phyloP scores from a whole-genome alignment of 371 early-diverging fungal genomes.

The Mortierella polycephala region DNA sequence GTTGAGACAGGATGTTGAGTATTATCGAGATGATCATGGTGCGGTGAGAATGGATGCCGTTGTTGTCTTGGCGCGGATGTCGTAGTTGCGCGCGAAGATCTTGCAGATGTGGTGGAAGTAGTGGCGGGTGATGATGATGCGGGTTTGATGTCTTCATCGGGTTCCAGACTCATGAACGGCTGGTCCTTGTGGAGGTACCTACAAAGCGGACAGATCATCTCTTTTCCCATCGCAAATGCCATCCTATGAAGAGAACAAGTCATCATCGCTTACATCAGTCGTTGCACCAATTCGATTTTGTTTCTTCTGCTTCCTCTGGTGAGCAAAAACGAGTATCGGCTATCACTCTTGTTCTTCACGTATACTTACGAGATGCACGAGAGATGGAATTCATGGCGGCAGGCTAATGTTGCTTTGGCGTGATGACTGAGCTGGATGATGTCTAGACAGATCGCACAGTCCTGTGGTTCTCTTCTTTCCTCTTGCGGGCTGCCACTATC shows the following conservation, averaged over 20 bases:
- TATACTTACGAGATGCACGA: slow-evolving; percentile 48
- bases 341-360: background rate
- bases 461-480: background rate
- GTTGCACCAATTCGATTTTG: background rate
- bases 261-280: too few relatives aligned
- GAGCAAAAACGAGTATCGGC: background rate
- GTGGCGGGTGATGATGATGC: background rate
- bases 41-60: slow-evolving; percentile 9
- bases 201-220: slow-evolving; percentile 47
- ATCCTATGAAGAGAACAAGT: slow-evolving; percentile 17
- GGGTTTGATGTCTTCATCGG: slow-evolving; percentile 23
- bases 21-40: background rate
- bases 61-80: background rate
- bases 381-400: slow-evolving; percentile 45
- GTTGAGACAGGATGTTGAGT: slow-evolving; percentile 3
- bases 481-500: background rate
- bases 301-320: background rate
- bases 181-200: slow-evolving; percentile 43
- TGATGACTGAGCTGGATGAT: slow-evolving; percentile 23
- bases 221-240: slow-evolving; percentile 43
- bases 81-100: background rate
- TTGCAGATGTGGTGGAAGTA: slow-evolving; percentile 9
- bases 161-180: slow-evolving; percentile 37
- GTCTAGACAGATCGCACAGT: slow-evolving; percentile 46
- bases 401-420: slow-evolving; percentile 40